Evolutionary conservation across 306 rosid genomes (phyloP).

Genomic region (Vigna mungo): DNA sequence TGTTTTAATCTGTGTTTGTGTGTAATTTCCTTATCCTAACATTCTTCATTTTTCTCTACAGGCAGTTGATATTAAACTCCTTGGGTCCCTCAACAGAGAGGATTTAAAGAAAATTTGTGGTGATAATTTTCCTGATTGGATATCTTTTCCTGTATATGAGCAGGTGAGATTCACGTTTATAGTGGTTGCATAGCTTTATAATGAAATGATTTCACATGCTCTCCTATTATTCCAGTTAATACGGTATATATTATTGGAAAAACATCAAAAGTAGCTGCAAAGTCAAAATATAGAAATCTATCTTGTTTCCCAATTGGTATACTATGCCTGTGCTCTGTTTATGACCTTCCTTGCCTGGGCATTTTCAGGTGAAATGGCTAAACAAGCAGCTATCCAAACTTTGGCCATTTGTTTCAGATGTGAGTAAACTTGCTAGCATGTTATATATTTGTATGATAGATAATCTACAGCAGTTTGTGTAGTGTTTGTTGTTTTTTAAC

Average conservation of each 20-base stretch:
- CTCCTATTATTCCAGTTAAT: conserved; percentile 23
- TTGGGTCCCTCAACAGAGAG: conserved; percentile 88
- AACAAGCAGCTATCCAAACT: conserved; percentile 85
- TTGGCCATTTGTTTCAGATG: conserved; percentile 96
- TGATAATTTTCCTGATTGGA: conserved; percentile 92
- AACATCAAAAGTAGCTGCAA: conserved; percentile 28
- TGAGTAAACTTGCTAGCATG: conserved; percentile 51
- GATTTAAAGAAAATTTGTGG: conserved; percentile 90
- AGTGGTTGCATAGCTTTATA: conserved; percentile 28
- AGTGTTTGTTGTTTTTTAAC: conserved; percentile 20
- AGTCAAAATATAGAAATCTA: conserved; percentile 9
- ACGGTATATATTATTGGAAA: conserved; percentile 9
- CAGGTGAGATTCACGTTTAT: conserved; percentile 61
- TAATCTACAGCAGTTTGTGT: conserved; percentile 26
- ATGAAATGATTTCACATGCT: conserved; percentile 1
- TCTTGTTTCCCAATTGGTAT: conserved; percentile 28
- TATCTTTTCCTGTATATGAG: conserved; percentile 92
- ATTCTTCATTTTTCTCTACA: conserved; percentile 49
- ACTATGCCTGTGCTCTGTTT: conserved; percentile 27
- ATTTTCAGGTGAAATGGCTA: conserved; percentile 91
- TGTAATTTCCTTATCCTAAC: background rate
- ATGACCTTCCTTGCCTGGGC: conserved; percentile 44
- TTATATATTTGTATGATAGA: conserved; percentile 33
- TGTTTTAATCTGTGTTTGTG: background rate
- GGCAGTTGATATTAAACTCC: conserved; percentile 93